Conservation (phyloP, 495 filamentous ascomycete genomes). For the Tuber indicum region DNA sequence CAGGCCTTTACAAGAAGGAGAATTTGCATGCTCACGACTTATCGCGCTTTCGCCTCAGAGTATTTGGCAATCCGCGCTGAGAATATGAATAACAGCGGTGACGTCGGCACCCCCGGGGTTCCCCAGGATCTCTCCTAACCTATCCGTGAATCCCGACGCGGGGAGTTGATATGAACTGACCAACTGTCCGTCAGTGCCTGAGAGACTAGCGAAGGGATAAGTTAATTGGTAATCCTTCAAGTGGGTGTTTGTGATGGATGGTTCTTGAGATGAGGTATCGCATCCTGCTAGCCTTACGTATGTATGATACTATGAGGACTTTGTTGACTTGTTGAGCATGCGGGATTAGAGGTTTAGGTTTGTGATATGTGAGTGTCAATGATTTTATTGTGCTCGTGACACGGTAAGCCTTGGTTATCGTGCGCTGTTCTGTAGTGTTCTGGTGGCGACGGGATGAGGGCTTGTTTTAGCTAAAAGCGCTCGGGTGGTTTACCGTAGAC, state of each 20-base stretch:
- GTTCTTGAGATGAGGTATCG: constrained; percentile 1
- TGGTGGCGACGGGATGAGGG: background rate
- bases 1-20: background rate
- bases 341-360: background rate
- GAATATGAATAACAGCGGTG: background rate
- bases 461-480: background rate
- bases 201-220: background rate
- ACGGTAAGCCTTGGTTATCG: background rate
- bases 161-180: background rate
- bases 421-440: background rate
- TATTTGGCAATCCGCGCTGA: background rate
- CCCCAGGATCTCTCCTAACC: background rate
- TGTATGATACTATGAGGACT: background rate
- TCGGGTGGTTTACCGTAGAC: background rate
- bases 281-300: background rate
- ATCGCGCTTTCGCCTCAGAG: background rate
- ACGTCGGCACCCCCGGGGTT: background rate
- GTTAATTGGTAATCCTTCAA: background rate
- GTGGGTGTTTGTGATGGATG: background rate
- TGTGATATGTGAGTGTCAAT: constrained; percentile 3
- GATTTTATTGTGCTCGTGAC: background rate
- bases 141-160: background rate
- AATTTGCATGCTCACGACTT: background rate
- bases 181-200: background rate
- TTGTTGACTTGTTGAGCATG: background rate